Base-by-base conservation (phyloP, 129 eudicot genomes). In the Saussurea involucrata region DNA sequence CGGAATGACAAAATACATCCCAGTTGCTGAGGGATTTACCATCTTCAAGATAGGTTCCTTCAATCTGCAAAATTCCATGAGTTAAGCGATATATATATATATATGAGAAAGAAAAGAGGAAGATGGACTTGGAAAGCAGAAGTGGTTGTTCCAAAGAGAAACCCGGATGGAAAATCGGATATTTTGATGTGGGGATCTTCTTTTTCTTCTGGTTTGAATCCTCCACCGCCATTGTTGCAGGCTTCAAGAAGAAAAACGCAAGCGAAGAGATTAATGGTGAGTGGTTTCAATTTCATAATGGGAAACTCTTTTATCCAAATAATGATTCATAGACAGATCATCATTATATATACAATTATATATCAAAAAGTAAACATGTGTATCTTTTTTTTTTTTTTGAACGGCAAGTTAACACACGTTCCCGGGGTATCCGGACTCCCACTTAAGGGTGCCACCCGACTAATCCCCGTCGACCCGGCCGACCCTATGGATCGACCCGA, bases 1-100 rank as follows among this genome's bases (percentile, higher is more conserved):
- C 46, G 24, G 49, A 36, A 42, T 75, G 89, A 80, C 76, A 78
- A 60, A 85, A 92, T 21, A 76, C 89, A 81, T 94, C 98, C 92
- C 97, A 90, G 68, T 86, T 86, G 85, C 81, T 87, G 20, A 88
- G 86, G 8, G 92, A 67, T 83, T 86, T 94, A 15, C 87, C 93
- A 91, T 89, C 98, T 82, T 85, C 96, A 81, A 87, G 85, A 82
- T 66, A 83, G n/a, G 88, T 96, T 73, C 98, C 98, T 89, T 90
- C 97, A 66, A 91, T 86, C 98, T 94, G 68, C 68, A 68, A 74
- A 33, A 58, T 6, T 36, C 40, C 63, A 69, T 12, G 17, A 10
- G 34, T 28, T 12, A 11, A 31, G 20, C 29, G 27, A 71, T 28
- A 36, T 36, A 27, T 27, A 27, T 0, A 27, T 27, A 27, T 0